Conservation (phyloP, 306 rosid species). For the Pueraria montana region DNA sequence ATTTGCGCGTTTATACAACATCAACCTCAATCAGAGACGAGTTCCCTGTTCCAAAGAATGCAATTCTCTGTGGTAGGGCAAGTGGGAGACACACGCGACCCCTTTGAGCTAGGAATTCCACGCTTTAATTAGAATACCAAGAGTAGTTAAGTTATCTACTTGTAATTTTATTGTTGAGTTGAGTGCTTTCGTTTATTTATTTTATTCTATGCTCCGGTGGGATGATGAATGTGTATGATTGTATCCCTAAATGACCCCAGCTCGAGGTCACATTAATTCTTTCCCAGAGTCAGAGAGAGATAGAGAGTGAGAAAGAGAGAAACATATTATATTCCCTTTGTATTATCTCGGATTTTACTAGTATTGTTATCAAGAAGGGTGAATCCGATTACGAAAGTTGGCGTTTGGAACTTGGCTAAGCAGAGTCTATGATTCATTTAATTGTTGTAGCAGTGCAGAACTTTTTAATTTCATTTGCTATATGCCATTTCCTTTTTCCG, state of each 20-base stretch:
- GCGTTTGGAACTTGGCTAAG: background rate
- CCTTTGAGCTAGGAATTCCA: slow-evolving; percentile 55
- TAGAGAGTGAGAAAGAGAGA: background rate
- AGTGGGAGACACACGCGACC: slow-evolving; percentile 90
- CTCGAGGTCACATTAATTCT: slow-evolving; percentile 92
- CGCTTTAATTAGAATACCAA: slow-evolving; percentile 31
- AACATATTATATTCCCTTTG: slow-evolving; percentile 42
- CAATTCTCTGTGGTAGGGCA: slow-evolving; percentile 88
- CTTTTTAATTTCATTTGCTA: background rate
- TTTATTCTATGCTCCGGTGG: slow-evolving; percentile 29
- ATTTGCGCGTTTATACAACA: slow-evolving; percentile 81
- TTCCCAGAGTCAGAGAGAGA: slow-evolving; percentile 48
- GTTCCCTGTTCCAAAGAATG: slow-evolving; percentile 92
- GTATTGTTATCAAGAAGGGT: slow-evolving; percentile 46
- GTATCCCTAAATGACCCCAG: slow-evolving; percentile 63
- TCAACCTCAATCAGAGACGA: slow-evolving; percentile 90
- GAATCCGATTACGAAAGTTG: slow-evolving; percentile 27
- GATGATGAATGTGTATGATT: slow-evolving; percentile 43
- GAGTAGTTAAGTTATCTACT: slow-evolving; percentile 44
- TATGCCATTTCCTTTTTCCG: background rate
- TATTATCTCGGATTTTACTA: slow-evolving; percentile 43
- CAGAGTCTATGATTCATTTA: slow-evolving; percentile 27
- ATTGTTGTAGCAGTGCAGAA: background rate
- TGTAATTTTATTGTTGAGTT: slow-evolving; percentile 48
- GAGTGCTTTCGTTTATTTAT: slow-evolving; percentile 45